These are phyloP conservation scores for Bathelium albidoporum DNA, from an alignment of 495 filamentous ascomycete species.

Conservation along the genomic window DNA sequence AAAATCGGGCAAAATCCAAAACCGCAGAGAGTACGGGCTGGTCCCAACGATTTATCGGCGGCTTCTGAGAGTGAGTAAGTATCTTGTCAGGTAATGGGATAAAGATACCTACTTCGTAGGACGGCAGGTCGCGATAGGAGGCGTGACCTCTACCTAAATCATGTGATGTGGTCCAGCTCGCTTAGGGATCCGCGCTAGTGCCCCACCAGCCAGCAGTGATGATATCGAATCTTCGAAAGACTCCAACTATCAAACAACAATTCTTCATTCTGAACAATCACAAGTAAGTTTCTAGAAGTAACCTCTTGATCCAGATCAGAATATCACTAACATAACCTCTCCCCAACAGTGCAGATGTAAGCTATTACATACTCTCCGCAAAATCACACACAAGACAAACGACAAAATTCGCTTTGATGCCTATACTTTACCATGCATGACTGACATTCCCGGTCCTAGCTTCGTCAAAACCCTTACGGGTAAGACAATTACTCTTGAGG, in stretches of 20 bases:
- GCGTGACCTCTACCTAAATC: no score
- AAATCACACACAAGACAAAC: slow-evolving; percentile 6
- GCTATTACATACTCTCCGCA: slow-evolving; percentile 24
- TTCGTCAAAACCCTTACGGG: slow-evolving; percentile 42
- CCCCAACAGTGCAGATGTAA: slow-evolving; percentile 64
- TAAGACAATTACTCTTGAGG: slow-evolving; percentile 99
- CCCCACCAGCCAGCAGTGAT: slow-evolving; percentile 4
- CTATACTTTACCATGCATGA: neutral
- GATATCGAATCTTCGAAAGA: slow-evolving; percentile 3
- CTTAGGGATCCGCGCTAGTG: neutral
- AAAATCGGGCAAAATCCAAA: no score
- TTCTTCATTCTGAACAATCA: neutral
- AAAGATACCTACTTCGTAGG: no score
- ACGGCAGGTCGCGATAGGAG: no score
- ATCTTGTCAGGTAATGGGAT: no score
- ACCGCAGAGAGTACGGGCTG: no score
- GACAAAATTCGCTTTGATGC: slow-evolving; percentile 12
- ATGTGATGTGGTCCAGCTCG: neutral
- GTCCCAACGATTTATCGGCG: no score
- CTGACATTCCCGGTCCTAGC: slow-evolving; percentile 11
- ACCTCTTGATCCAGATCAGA: slow-evolving; percentile 13
- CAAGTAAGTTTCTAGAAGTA: slow-evolving; percentile 23
- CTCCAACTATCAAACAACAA: slow-evolving; percentile 9
- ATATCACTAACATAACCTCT: neutral
- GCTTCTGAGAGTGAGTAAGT: no score